A percentile compares a stretch with the other conserved stretches of the same genome.
These are phyloP conservation scores for Trichophyton equinum DNA, from an alignment of 2,329 filamentous ascomycete species.

Conservation along the genomic window DNA sequence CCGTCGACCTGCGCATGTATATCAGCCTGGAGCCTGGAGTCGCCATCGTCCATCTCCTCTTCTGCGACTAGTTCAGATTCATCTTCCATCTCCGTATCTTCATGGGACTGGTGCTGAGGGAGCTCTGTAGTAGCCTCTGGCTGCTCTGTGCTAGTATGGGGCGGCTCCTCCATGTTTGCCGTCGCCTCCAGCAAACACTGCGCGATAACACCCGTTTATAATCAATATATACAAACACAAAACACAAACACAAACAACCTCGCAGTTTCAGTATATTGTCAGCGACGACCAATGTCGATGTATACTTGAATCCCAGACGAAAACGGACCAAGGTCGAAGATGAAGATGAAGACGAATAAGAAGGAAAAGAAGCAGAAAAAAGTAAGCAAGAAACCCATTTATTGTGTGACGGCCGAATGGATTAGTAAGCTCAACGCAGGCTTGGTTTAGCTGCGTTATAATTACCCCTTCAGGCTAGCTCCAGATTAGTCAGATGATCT, in stretches of 20 bases:
- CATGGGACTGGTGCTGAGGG: not conserved
- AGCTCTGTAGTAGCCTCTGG: not conserved
- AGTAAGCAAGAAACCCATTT: not conserved
- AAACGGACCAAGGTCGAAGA: not conserved
- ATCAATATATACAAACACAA: not conserved
- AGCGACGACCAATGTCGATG: not conserved
- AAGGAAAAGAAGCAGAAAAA: too few species aligned
- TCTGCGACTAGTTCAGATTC: conserved; percentile 1
- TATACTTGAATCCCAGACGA: not conserved
- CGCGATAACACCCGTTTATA: too few species aligned
- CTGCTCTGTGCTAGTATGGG: not conserved
- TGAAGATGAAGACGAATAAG: not conserved
- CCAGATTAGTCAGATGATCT: not conserved
- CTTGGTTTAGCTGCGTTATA: not conserved
- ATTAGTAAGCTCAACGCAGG: not conserved
- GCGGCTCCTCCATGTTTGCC: not conserved
- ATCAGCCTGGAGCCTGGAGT: conserved; percentile 12
- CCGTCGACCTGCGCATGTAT: conserved; percentile 14
- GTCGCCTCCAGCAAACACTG: too few species aligned
- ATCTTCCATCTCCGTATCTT: conserved; percentile 9
- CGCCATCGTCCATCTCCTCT: conserved; percentile 10
- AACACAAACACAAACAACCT: not conserved
- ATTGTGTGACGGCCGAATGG: not conserved
- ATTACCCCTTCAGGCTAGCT: not conserved
- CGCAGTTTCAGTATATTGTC: not conserved